These are phyloP conservation scores for Tetrahymena elliotti DNA, from an alignment of 73 alveolate genomes.

Conservation along the genomic window DNA sequence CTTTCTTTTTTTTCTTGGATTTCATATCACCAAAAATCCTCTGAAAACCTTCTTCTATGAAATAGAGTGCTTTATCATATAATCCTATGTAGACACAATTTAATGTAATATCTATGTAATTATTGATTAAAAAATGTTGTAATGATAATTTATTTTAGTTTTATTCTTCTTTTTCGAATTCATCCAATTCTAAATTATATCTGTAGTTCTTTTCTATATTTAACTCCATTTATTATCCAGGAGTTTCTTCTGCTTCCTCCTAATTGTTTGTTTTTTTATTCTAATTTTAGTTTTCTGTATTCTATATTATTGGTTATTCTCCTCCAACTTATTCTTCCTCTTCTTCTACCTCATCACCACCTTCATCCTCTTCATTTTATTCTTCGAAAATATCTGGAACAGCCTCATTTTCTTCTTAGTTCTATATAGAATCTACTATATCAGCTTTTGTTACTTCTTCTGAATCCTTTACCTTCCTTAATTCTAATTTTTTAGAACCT, in stretches of 20 bases:
- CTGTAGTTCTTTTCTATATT: neutral
- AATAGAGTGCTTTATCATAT: neutral
- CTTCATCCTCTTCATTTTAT: neutral
- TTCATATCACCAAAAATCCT: neutral
- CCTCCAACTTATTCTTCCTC: constrained; percentile 1
- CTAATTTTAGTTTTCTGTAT: neutral
- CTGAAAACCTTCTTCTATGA: neutral
- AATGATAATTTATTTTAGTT: neutral
- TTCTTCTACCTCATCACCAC: neutral
- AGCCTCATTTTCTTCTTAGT: neutral
- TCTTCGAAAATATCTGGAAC: neutral
- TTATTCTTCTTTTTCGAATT: neutral
- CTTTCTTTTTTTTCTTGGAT: neutral
- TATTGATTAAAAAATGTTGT: neutral
- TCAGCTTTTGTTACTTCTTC: neutral
- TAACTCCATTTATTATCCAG: neutral
- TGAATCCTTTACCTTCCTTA: neutral
- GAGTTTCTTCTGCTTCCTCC: neutral
- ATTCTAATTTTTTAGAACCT: neutral
- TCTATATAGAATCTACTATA: neutral
- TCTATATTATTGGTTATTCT: neutral
- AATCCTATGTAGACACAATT: neutral
- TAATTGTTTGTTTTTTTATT: neutral
- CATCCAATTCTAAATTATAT: neutral
- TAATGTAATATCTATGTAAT: neutral